Evolutionary conservation across 1,139 yeast genomes (phyloP).

Genomic region (Spencermartinsiella ligniputridi): DNA sequence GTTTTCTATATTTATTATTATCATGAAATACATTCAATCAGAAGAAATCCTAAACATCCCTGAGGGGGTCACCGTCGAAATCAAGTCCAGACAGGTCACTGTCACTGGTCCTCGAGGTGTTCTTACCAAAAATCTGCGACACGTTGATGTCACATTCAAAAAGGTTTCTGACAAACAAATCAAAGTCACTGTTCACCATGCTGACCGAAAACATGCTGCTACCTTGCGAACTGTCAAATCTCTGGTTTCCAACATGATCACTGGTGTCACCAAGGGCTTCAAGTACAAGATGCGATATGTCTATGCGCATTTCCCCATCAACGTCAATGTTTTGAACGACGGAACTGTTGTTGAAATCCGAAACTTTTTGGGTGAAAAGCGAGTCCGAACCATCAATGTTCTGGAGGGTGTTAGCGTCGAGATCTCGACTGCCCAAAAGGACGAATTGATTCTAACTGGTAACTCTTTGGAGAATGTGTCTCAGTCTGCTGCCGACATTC

Average conservation of each 20-base stretch:
- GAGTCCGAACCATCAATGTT: constrained; percentile 80
- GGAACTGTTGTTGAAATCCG: constrained; percentile 85
- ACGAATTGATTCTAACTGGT: constrained; percentile 88
- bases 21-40: constrained; percentile 92
- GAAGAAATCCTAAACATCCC: constrained; percentile 91
- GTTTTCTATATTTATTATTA: too few relatives aligned
- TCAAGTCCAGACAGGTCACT: constrained; percentile 86
- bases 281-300: constrained; percentile 99
- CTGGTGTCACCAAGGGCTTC: constrained; percentile 99
- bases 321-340: constrained; percentile 87
- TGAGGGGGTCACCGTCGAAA: constrained; percentile 86
- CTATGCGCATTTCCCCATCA: constrained; percentile 99
- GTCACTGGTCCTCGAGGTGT: constrained; percentile 99
- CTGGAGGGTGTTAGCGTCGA: constrained; percentile 91
- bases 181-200: constrained; percentile 93
- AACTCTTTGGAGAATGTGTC: constrained; percentile 98
- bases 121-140: constrained; percentile 86
- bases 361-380: constrained; percentile 98
- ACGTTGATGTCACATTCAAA: constrained; percentile 88
- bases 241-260: constrained; percentile 86
- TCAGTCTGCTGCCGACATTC: constrained; percentile 97
- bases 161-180: constrained; percentile 69
- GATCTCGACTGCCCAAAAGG: constrained; percentile 82
- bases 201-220: constrained; percentile 99
- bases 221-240: constrained; percentile 98